Base-by-base conservation (phyloP, 371 early-diverging fungal genomes). In the Mucor indicus region DNA sequence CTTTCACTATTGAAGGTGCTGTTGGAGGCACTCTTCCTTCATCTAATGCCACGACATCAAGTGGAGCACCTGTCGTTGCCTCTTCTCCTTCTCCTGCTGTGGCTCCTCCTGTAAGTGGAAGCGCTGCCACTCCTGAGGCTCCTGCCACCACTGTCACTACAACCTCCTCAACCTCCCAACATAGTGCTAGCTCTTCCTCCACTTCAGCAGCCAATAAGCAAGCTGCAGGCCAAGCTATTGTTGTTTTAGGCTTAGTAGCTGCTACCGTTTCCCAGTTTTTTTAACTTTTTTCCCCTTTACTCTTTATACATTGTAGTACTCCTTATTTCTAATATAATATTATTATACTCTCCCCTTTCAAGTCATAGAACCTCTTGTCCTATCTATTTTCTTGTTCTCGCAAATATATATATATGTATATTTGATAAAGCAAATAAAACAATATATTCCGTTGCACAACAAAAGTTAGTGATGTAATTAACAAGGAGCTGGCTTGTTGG, bases 1-100 rank as follows among this genome's bases (percentile, higher is more conserved):
- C 56, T 22, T 72, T 72, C 43, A 50, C 60, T 16, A 57, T 72
- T 41, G 62, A 64, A 39, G 65, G 68, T 22, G 59, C 23, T 31
- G 25, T 36, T 17, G 43, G 50, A 19, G 50, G 50, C 24, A 33
- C 50, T 38, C 12, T 29, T 15, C 38, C 50, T 19, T 15, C 52
- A 22, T 30, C 49, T 15, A 39, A 25, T 39, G 31, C 41, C 15
- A 41, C 53, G 25, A 16, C 42, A 1, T 37, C 50, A 19, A 44
- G 35, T 43, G 42, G 7, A 10, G 3, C 40, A n/a, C 19, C 29
- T 13, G 12, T 43, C 3, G 22, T 35, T 13, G 21, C 56, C 29
- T 25, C 48, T 23, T 25, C 45, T 3, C 19, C 48, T 31, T 43
- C 46, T 35, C 37, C 37, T 39, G 38, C 38, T 44, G 20, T 36